Evolutionary conservation across 2,329 filamentous ascomycete genomes (phyloP).

Genomic region (Pseudogymnoascus sp.): DNA sequence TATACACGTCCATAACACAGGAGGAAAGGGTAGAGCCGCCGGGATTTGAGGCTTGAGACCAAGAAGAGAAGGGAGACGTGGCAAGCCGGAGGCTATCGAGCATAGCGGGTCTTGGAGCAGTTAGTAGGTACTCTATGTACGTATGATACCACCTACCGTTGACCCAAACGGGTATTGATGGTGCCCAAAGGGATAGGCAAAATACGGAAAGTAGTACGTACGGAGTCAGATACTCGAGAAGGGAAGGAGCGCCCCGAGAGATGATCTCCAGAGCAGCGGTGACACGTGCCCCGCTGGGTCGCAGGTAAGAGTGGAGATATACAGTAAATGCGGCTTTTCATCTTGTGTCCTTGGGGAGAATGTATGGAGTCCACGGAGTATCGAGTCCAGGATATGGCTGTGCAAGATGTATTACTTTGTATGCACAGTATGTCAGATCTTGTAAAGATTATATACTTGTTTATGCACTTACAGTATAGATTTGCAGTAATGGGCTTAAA

Average conservation of each 20-base stretch:
- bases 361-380: too few relatives aligned
- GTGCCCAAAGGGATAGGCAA: neutral
- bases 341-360: neutral
- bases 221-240: neutral
- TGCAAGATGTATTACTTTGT: neutral
- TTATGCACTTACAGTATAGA: neutral
- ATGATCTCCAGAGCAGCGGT: neutral
- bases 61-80: neutral
- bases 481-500: neutral
- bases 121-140: neutral
- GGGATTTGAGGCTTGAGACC: conserved; percentile 1
- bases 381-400: neutral
- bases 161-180: neutral
- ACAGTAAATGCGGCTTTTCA: neutral
- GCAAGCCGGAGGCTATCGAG: neutral
- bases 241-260: neutral
- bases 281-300: neutral
- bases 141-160: neutral
- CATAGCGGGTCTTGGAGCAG: neutral
- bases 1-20: neutral
- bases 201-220: neutral
- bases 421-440: neutral
- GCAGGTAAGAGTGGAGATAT: neutral
- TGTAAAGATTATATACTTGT: neutral
- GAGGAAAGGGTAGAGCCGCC: neutral